Conservation (phyloP, 2,329 filamentous ascomycete species). For the Myriosclerotinia scirpicola region DNA sequence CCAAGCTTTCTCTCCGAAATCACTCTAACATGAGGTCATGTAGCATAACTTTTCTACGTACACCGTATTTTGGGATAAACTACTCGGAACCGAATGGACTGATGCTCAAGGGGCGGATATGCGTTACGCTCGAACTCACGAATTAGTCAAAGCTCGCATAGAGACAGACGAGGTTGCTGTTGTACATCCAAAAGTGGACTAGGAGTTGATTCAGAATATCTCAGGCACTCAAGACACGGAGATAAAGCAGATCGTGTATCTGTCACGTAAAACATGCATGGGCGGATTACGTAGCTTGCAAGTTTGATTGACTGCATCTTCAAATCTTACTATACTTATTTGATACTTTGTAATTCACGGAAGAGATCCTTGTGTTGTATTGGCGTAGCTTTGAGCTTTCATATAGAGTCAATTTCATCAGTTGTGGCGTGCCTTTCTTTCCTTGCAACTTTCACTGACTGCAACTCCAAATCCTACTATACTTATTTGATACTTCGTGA, state of each 20-base stretch:
- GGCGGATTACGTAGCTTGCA: neutral
- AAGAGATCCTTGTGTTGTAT: neutral
- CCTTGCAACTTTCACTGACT: neutral
- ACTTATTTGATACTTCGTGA: neutral
- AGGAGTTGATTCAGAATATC: neutral
- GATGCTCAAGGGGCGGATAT: conserved; percentile 14
- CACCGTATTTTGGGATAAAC: conserved; percentile 24
- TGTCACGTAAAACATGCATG: neutral
- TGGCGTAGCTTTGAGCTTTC: neutral
- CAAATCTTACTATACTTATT: too few species aligned
- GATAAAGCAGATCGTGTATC: neutral
- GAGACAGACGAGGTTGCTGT: neutral
- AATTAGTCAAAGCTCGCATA: conserved; percentile 11
- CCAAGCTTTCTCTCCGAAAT: neutral
- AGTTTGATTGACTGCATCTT: neutral
- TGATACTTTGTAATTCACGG: neutral
- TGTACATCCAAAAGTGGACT: neutral
- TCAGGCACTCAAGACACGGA: neutral
- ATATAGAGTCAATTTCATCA: neutral
- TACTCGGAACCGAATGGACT: conserved; percentile 22
- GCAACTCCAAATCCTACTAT: neutral
- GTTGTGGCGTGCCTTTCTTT: too few species aligned
- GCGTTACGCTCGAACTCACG: conserved; percentile 18
- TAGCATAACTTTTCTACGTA: conserved; percentile 25
- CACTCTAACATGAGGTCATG: neutral